Percentiles rank a stretch among this genome's conserved stretches.
Evolutionary conservation across 2,329 filamentous ascomycete genomes (phyloP).

Genomic region (Teratosphaeriaceae sp.): DNA sequence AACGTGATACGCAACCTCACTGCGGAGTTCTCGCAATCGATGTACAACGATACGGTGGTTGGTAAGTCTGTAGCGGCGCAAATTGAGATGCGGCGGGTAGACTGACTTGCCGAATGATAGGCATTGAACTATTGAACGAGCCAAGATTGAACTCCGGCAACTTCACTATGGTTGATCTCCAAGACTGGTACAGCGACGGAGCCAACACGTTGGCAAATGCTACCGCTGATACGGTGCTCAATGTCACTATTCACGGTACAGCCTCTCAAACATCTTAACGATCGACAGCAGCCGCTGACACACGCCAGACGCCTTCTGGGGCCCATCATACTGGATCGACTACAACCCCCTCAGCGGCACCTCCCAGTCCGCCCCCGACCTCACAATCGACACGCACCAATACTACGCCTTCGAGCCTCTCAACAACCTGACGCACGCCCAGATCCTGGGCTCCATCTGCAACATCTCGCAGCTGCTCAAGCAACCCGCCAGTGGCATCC

Average conservation of each 20-base stretch:
- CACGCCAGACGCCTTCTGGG: conserved; percentile 11
- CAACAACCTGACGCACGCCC: conserved; percentile 8
- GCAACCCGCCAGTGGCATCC: conserved; percentile 9
- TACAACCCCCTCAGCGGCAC: conserved; percentile 10
- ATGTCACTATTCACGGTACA: conserved; percentile 9
- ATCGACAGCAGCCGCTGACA: background rate
- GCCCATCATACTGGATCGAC: conserved; percentile 14
- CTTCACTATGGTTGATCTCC: conserved; percentile 6
- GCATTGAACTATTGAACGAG: conserved; percentile 17
- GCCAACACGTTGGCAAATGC: conserved; percentile 4
- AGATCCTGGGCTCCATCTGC: conserved; percentile 14
- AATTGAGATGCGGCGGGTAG: no score
- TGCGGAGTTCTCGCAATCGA: conserved; percentile 14
- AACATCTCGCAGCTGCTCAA: conserved; percentile 8
- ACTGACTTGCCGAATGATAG: no score
- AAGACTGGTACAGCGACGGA: conserved; percentile 11
- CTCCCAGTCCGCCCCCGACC: background rate
- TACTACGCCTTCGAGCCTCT: conserved; percentile 18
- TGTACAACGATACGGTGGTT: conserved; percentile 13
- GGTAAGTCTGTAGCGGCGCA: conserved; percentile 4
- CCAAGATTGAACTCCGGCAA: conserved; percentile 7
- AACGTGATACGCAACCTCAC: conserved; percentile 17
- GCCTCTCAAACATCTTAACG: background rate
- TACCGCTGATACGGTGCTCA: conserved; percentile 2
- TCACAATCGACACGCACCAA: conserved; percentile 18